A percentile compares a stretch with the other conserved stretches of the same genome.
phyloP scores from a whole-genome alignment of 139 green algal species.

The Chlorella sp. region DNA sequence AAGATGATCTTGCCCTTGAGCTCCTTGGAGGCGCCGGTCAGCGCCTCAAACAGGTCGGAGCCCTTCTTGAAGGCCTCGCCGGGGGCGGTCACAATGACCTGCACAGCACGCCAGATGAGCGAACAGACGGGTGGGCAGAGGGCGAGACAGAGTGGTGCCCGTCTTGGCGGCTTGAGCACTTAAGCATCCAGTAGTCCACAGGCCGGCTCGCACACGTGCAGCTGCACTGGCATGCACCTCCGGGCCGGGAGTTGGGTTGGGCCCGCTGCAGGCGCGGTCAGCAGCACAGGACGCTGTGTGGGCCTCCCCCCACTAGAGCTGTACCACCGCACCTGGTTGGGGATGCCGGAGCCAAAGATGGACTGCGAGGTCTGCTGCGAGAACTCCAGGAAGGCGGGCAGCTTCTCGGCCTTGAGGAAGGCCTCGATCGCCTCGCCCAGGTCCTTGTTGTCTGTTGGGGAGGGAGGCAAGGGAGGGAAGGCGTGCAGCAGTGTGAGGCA shows the following conservation, averaged over 20 bases:
- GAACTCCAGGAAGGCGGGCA: slow-evolving; percentile 80
- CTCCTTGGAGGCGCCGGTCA: slow-evolving; percentile 11
- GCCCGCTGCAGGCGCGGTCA: too few relatives aligned
- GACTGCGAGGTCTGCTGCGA: slow-evolving; percentile 66
- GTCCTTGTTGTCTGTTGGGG: slow-evolving; percentile 25
- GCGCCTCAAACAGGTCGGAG: slow-evolving; percentile 2
- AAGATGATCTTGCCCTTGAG: slow-evolving; percentile 52
- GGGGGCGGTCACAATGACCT: slow-evolving; percentile 61
- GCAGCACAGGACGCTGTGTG: too few relatives aligned
- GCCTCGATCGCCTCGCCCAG: slow-evolving; percentile 43
- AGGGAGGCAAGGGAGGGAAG: not conserved
- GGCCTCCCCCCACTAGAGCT: too few relatives aligned
- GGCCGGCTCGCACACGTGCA: too few relatives aligned
- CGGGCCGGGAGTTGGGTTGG: too few relatives aligned
- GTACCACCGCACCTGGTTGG: slow-evolving; percentile 62
- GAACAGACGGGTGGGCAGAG: not conserved
- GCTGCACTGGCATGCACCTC: too few relatives aligned
- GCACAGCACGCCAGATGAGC: slow-evolving; percentile 3
- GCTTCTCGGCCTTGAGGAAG: slow-evolving; percentile 73
- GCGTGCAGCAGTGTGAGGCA: too few relatives aligned
- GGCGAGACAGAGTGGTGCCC: not conserved
- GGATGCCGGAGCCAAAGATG: slow-evolving; percentile 85
- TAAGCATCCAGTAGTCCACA: too few relatives aligned
- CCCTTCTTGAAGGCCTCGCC: slow-evolving; percentile 35
- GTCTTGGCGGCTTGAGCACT: too few relatives aligned